These are phyloP conservation scores for Pythium myriotylum DNA, from an alignment of 352 stramenopile species.

Conservation along the genomic window DNA sequence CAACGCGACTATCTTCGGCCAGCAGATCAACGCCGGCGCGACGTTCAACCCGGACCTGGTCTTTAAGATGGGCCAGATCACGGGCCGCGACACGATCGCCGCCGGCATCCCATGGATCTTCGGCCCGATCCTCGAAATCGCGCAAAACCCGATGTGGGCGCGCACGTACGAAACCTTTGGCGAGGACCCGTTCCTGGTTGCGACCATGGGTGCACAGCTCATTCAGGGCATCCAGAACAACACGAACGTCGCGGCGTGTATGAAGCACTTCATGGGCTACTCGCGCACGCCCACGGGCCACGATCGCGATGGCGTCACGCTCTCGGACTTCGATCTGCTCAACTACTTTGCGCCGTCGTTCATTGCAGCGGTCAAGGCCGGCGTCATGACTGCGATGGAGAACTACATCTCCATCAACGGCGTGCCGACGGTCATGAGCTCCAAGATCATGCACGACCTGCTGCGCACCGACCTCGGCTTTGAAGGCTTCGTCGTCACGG, in stretches of 20 bases:
- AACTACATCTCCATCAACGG: conserved; percentile 93
- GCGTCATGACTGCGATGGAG: conserved; percentile 91
- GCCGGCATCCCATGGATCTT: conserved; percentile 91
- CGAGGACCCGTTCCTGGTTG: conserved; percentile 85
- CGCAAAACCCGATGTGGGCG: conserved; percentile 84
- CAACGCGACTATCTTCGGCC: conserved; percentile 79
- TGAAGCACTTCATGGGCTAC: conserved; percentile 92
- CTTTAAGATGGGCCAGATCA: conserved; percentile 63
- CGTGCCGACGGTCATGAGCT: conserved; percentile 87
- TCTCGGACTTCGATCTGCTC: conserved; percentile 79
- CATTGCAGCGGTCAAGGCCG: conserved; percentile 78
- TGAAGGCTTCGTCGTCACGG: conserved; percentile 75
- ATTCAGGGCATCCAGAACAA: conserved; percentile 80
- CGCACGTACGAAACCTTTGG: conserved; percentile 94
- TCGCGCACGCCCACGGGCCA: conserved; percentile 83
- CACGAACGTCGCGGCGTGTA: conserved; percentile 56
- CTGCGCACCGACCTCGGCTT: conserved; percentile 67
- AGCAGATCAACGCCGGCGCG: conserved; percentile 86
- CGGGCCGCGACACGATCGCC: conserved; percentile 77
- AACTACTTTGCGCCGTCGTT: conserved; percentile 89
- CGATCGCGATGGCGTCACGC: conserved; percentile 74
- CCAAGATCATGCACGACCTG: conserved; percentile 48
- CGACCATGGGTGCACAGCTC: conserved; percentile 69
- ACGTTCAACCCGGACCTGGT: conserved; percentile 86
- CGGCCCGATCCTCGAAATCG: conserved; percentile 84